These are phyloP conservation scores for Ceratocystiopsis sp. DNA, from an alignment of 2,329 filamentous ascomycete genomes.

Conservation along the genomic window DNA sequence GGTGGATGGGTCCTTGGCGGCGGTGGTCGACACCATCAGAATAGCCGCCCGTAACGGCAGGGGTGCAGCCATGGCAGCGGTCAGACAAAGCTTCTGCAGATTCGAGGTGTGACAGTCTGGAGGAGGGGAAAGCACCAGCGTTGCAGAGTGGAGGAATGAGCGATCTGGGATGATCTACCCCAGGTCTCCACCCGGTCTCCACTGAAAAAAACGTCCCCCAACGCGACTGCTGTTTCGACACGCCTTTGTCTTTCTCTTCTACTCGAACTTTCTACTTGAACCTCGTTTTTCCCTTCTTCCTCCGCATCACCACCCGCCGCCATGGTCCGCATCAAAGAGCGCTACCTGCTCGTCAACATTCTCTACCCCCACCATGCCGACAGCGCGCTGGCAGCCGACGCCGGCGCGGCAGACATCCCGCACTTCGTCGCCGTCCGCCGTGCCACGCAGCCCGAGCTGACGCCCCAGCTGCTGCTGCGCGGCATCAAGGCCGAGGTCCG, in stretches of 20 bases:
- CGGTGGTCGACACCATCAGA: constrained; percentile 82
- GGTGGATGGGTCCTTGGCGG: constrained; percentile 57
- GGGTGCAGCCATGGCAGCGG: constrained; percentile 18
- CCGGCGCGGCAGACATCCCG: constrained; percentile 20
- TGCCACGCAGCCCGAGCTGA: constrained; percentile 59
- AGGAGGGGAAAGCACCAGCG: too few species aligned
- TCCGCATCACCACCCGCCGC: background rate
- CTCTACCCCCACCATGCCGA: constrained; percentile 53
- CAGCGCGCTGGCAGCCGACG: constrained; percentile 18
- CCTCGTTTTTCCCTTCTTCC: too few species aligned
- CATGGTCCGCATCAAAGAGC: constrained; percentile 94
- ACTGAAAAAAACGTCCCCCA: background rate
- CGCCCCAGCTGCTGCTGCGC: constrained; percentile 45
- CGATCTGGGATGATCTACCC: background rate
- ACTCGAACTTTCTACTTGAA: too few species aligned
- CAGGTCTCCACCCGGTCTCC: background rate
- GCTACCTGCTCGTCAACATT: constrained; percentile 89
- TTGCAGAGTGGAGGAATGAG: background rate
- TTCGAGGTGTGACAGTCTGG: too few species aligned
- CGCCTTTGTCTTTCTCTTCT: background rate
- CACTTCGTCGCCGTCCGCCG: constrained; percentile 58
- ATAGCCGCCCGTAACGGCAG: constrained; percentile 59
- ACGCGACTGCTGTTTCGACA: background rate
- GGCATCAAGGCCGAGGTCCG: constrained; percentile 55
- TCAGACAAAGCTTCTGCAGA: too few species aligned